Evolutionary conservation across 306 rosid species (phyloP).

Genomic region (Cicer pinnatifidum): DNA sequence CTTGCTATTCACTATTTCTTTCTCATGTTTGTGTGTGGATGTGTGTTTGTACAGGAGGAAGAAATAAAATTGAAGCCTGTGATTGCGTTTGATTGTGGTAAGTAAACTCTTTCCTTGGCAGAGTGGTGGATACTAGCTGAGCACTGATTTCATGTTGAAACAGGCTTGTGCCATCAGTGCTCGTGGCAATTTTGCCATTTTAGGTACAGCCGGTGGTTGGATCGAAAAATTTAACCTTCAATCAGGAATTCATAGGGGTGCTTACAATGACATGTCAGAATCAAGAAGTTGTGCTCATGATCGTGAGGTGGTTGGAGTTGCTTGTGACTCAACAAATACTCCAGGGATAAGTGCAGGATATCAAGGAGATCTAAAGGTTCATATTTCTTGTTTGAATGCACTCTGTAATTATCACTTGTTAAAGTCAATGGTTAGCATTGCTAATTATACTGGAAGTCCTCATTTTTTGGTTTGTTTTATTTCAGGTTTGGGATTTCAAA

Average conservation of each 20-base stretch:
- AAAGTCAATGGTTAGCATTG: conserved; percentile 4
- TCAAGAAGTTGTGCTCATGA: conserved; percentile 72
- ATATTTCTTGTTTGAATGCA: conserved; percentile 22
- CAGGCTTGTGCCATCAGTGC: conserved; percentile 94
- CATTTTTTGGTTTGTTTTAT: conserved; percentile 32
- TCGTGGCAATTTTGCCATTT: conserved; percentile 89
- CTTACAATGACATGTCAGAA: conserved; percentile 67
- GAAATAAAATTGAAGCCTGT: conserved; percentile 97
- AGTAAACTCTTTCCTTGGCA: conserved; percentile 55
- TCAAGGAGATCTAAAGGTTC: conserved; percentile 89
- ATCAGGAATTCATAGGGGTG: conserved; percentile 87
- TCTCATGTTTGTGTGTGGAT: conserved; percentile 14
- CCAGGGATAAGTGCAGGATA: conserved; percentile 87
- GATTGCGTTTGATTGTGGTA: conserved; percentile 87
- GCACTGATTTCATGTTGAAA: conserved; percentile 42
- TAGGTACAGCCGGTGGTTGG: conserved; percentile 99
- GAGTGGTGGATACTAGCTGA: conserved; percentile 37
- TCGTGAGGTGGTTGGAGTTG: conserved; percentile 91
- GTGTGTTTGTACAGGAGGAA: conserved; percentile 71
- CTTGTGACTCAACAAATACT: conserved; percentile 93
- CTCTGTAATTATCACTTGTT: background rate
- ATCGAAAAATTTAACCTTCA: conserved; percentile 88
- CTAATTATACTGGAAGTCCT: conserved; percentile 37
- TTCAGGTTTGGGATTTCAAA: conserved; percentile 96
- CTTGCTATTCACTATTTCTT: background rate